A percentile compares a stretch with the other conserved stretches of the same genome.
phyloP scores from a whole-genome alignment of 2,329 filamentous ascomycete species.

The Colletotrichum trifolii region DNA sequence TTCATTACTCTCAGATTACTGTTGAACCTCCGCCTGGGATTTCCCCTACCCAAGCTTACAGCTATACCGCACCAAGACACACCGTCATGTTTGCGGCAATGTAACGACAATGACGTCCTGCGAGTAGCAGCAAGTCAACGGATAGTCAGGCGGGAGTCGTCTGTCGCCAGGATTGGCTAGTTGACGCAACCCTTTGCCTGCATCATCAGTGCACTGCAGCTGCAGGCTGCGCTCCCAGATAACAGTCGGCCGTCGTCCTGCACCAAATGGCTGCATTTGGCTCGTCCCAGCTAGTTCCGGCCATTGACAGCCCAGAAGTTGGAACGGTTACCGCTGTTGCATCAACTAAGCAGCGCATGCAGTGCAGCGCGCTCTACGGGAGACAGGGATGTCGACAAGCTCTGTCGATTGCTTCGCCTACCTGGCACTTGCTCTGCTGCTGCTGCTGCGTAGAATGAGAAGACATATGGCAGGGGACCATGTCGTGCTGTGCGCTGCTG shows the following conservation, averaged over 20 bases:
- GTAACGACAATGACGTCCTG: constrained; percentile 33
- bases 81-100: constrained; percentile 23
- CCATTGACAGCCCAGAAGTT: constrained; percentile 26
- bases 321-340: constrained; percentile 16
- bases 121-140: constrained; percentile 30
- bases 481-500: too few relatives aligned
- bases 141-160: constrained; percentile 32
- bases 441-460: background rate
- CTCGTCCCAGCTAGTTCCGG: constrained; percentile 26
- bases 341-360: constrained; percentile 19
- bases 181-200: constrained; percentile 21
- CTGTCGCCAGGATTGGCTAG: constrained; percentile 28
- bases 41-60: constrained; percentile 4
- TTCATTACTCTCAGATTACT: too few relatives aligned
- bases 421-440: too few relatives aligned
- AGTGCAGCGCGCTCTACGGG: constrained; percentile 20
- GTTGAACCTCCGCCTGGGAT: background rate
- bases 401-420: constrained; percentile 23
- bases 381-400: constrained; percentile 24
- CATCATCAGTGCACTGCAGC: constrained; percentile 28
- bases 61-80: background rate
- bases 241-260: background rate
- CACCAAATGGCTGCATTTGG: constrained; percentile 19
- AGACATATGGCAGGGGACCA: constrained; percentile 13
- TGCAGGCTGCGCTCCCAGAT: constrained; percentile 19